These are phyloP conservation scores for Hemileccinum rubropunctum DNA, from an alignment of 768 basidiomycete genomes.

Conservation along the genomic window DNA sequence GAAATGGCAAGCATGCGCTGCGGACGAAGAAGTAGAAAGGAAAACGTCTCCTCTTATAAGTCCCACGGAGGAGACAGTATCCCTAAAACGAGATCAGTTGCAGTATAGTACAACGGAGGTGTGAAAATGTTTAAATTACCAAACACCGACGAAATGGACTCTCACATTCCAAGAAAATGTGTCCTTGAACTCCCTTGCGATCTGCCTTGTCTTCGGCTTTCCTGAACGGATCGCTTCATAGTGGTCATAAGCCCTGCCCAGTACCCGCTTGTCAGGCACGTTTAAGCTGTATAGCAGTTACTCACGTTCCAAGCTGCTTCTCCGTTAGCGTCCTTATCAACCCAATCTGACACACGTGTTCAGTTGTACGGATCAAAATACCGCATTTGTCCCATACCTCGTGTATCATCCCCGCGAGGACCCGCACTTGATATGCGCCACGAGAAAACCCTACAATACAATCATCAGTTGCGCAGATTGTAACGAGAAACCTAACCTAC, in stretches of 20 bases:
- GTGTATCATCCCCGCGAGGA: conserved; percentile 40
- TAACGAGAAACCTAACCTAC: conserved; percentile 8
- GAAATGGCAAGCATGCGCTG: conserved; percentile 54
- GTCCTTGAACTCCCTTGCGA: conserved; percentile 37
- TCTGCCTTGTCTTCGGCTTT: conserved; percentile 19
- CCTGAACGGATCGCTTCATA: conserved; percentile 16
- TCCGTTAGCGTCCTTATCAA: conserved; percentile 30
- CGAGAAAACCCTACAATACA: conserved; percentile 37
- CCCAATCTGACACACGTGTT: conserved; percentile 27
- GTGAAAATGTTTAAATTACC: conserved; percentile 31
- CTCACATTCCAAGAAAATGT: conserved; percentile 42
- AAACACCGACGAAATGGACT: conserved; percentile 53
- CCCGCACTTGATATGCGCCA: conserved; percentile 41
- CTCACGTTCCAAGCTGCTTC: conserved; percentile 32
- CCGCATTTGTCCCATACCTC: conserved; percentile 18
- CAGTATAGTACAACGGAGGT: neutral
- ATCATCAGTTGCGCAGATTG: neutral
- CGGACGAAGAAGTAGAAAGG: conserved; percentile 57
- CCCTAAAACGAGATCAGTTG: conserved; percentile 38
- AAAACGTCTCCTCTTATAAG: conserved; percentile 42
- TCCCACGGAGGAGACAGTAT: conserved; percentile 66
- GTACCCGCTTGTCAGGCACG: neutral
- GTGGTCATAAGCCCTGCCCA: conserved; percentile 17
- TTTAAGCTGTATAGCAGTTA: neutral
- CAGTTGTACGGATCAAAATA: neutral